Base-by-base conservation (phyloP, 805 yeast species). In the Priceomyces medius region DNA sequence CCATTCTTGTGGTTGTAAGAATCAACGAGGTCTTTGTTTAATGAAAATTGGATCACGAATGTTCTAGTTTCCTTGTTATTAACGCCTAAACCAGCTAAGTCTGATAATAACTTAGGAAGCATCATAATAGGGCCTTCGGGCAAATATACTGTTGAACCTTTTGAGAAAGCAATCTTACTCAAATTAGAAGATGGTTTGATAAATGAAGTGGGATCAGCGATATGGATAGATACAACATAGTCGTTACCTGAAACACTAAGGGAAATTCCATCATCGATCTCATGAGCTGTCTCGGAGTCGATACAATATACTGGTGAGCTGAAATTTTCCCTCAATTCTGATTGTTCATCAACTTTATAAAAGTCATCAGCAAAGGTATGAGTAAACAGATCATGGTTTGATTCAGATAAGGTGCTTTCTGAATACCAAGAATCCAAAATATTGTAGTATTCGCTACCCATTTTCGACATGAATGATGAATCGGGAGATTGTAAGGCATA, bases 201-300 rank as follows among this genome's bases (percentile, higher is more conserved):
- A 47, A 73, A 77, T 0, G 96, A 83, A 0, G 88, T 71, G 0
- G 97, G 97, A 58, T 91, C 89, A 1, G 98, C 97, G 47, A 91
- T 79, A 58, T 85, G 96, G 2, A 88, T 72, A 21, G 83, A 76
- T 4, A 90, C 49, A 7, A 68, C 63, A 49, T 65, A 77, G 10
- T 54, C 54, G 2, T 40, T 38, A 20, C 51, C 53, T 2, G 55
- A 39, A 3, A 45, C 47, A 33, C 66, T 67, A 14, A 91, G 67
- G 1, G 96, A 79, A 20, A 91, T 72, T 35, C 97, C 99, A 62
- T 91, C 99, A 61, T 91, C 99, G 44, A 93, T 85, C 60, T 93
- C 98, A 50, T 84, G 83, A 0, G 98, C 96, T 31, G 73, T 73
- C 3, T 69, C 77, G 2, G 83, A 73, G 63, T 93, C 99, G 44